phyloP scores from a whole-genome alignment of 2,329 filamentous ascomycete genomes.

The Pyrenophora graminea region DNA sequence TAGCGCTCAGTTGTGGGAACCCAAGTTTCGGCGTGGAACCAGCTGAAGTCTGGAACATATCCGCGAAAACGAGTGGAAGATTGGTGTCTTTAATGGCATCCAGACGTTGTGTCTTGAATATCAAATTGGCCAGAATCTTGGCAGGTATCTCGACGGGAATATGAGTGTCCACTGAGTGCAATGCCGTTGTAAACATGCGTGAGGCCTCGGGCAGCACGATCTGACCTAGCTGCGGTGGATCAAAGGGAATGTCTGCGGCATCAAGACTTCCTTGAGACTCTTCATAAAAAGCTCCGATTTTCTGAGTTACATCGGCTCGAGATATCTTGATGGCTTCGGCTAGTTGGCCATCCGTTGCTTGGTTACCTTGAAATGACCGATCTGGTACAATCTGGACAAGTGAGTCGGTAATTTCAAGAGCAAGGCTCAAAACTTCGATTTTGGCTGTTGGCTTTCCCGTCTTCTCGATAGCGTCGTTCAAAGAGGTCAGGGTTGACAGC shows the following conservation, averaged over 20 bases:
- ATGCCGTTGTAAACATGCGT: constrained; percentile 30
- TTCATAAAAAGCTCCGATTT: constrained; percentile 41
- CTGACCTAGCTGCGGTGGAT: constrained; percentile 32
- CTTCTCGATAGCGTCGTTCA: constrained; percentile 43
- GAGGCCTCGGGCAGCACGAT: constrained; percentile 38
- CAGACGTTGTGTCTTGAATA: constrained; percentile 37
- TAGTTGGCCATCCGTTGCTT: constrained; percentile 12
- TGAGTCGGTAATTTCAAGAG: constrained; percentile 45
- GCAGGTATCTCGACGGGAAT: constrained; percentile 36
- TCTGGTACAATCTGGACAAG: constrained; percentile 46
- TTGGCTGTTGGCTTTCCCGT: constrained; percentile 8
- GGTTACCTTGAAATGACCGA: constrained; percentile 30
- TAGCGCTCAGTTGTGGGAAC: constrained; percentile 38
- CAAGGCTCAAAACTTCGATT: constrained; percentile 27
- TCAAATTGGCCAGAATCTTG: constrained; percentile 39
- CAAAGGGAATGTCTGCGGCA: constrained; percentile 35
- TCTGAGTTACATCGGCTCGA: constrained; percentile 18
- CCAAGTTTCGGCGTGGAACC: constrained; percentile 13
- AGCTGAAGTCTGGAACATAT: constrained; percentile 20
- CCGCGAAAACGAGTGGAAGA: constrained; percentile 30
- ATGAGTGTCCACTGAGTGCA: constrained; percentile 15
- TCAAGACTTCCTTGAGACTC: constrained; percentile 44
- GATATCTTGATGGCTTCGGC: constrained; percentile 8
- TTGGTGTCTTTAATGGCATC: constrained; percentile 33
- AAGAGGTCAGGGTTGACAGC: constrained; percentile 62